Evolutionary conservation across 108 stramenopile species (phyloP), one percentile per base, ranked within the genome.

Genomic region (Conticribra weissflogii): DNA sequence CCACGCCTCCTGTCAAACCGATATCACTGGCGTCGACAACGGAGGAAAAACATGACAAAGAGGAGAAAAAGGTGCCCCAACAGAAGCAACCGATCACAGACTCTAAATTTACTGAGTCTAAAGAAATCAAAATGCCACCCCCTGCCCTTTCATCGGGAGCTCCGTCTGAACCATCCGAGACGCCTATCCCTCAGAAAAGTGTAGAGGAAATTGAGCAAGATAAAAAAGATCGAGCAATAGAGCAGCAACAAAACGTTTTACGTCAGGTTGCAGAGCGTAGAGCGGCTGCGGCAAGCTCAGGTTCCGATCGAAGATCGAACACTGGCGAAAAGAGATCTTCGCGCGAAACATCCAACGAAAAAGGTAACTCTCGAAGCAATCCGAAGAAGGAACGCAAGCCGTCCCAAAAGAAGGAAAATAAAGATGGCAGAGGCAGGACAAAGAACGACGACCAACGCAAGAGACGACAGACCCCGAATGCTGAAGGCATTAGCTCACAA

Each of bases 191-290:
- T 44, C 52, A 59, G 32, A 48, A 61, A 44, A 71, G 53, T 53
- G 52, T 52, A 25, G 70, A 60, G 29, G 70, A 71, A 45, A 44
- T 28, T 22, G 61, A 41, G 15, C 61, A 62, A 22, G 41, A 47
- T 62, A 62, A 29, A 5, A 62, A 62, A 49, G 61, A 62, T 9
- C 61, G 36, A 45, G 70, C 70, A 15, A 59, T 59, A 0, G 70
- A 71, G 30, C 70, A 71, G 36, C 70, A 71, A 34, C 70, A 71
- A 23, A 71, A 61, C 12, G 33, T 71, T 27, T 46, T 71, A 53
- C 59, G 58, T 24, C 70, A 71, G 25, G 70, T 71, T 18, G 70
- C 70, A 4, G 70, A 71, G 30, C 70, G 70, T 30, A 71, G 70
- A 50, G 70, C 60, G 21, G 68, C 68, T 22, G 57, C 57, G 18